Evolutionary conservation across 2,329 filamentous ascomycete species (phyloP).

Genomic region (Zymoseptoria crescenta): DNA sequence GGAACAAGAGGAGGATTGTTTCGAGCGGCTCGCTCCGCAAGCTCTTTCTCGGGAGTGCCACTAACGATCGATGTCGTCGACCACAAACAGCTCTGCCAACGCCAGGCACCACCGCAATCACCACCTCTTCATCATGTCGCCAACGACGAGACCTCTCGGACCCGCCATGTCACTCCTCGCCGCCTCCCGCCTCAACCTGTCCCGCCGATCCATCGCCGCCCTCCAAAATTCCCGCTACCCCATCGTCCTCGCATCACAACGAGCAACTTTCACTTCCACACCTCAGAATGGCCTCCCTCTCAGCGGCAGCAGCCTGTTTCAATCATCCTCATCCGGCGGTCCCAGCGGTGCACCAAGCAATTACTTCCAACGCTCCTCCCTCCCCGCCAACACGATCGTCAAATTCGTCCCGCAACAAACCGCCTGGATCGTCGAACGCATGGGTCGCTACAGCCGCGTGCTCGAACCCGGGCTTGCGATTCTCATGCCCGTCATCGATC

Average conservation of each 20-base stretch:
- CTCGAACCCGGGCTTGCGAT: conserved; percentile 85
- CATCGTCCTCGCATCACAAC: conserved; percentile 17
- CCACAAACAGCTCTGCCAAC: not conserved
- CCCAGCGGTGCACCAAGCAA: conserved; percentile 24
- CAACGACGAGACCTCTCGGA: conserved; percentile 10
- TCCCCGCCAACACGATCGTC: conserved; percentile 89
- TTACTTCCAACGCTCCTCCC: conserved; percentile 42
- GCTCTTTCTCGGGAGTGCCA: too few species aligned
- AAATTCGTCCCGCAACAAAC: conserved; percentile 97
- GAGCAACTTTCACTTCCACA: conserved; percentile 21
- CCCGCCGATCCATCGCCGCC: conserved; percentile 27
- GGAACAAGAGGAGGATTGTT: not conserved
- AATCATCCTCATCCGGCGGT: conserved; percentile 20
- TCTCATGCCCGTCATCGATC: conserved; percentile 81
- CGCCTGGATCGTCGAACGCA: conserved; percentile 98
- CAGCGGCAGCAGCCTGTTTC: conserved; percentile 29
- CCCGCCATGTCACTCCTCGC: conserved; percentile 31
- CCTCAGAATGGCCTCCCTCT: conserved; percentile 21
- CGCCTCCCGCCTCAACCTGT: conserved; percentile 28
- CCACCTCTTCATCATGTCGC: conserved; percentile 6
- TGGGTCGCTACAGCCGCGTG: conserved; percentile 95
- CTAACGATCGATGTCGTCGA: not conserved
- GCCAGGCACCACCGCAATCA: not conserved
- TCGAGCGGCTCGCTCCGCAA: not conserved
- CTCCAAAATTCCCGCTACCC: conserved; percentile 28